phyloP scores from a whole-genome alignment of 257 asterid species.

The Sherardia arvensis region DNA sequence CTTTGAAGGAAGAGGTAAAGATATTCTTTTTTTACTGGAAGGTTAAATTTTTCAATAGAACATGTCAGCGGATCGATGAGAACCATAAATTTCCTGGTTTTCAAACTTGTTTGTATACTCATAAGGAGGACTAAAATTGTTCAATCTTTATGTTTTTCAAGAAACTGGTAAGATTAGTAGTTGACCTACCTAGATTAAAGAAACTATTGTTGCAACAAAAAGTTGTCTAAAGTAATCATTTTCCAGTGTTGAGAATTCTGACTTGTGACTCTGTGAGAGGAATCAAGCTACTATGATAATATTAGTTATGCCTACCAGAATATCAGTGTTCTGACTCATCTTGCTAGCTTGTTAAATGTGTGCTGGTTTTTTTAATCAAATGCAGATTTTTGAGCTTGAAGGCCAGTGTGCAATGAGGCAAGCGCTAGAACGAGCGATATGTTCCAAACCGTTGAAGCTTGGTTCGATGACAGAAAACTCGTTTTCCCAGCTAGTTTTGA shows the following conservation, averaged over 20 bases:
- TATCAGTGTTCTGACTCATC: background rate
- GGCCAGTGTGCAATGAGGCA: constrained; percentile 38
- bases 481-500: constrained; percentile 39
- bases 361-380: background rate
- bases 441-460: constrained; percentile 34
- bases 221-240: background rate
- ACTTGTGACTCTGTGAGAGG: background rate
- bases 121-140: background rate
- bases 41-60: no score
- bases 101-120: background rate
- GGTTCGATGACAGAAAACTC: constrained; percentile 33
- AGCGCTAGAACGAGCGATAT: constrained; percentile 46
- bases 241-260: background rate
- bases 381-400: constrained; percentile 50
- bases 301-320: background rate
- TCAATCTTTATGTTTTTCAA: background rate
- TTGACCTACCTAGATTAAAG: background rate
- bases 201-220: background rate
- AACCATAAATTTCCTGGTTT: background rate
- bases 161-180: background rate
- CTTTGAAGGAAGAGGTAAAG: constrained; percentile 42
- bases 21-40: background rate
- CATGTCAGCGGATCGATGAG: no score
- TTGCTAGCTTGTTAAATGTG: background rate
- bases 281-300: background rate